Evolutionary conservation across 2,329 filamentous ascomycete species (phyloP).

Genomic region (Zarea fungicola): DNA sequence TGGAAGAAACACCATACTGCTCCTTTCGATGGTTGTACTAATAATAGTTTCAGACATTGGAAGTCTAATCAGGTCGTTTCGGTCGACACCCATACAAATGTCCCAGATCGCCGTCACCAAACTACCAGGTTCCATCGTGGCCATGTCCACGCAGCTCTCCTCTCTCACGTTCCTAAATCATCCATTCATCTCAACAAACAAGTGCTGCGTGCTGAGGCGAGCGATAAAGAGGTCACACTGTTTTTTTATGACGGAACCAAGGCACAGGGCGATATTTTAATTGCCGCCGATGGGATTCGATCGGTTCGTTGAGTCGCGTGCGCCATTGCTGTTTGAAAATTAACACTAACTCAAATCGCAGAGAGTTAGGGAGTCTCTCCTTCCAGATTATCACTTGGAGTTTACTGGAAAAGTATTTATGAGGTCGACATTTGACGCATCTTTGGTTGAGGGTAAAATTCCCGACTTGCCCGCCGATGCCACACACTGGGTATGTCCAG

Average conservation of each 20-base stretch:
- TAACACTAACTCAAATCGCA: background rate
- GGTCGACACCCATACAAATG: conserved; percentile 35
- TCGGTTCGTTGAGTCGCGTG: conserved; percentile 32
- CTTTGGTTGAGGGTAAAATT: conserved; percentile 14
- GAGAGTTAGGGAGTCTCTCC: conserved; percentile 12
- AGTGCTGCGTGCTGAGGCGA: conserved; percentile 25
- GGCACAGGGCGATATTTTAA: conserved; percentile 38
- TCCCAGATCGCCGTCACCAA: conserved; percentile 32
- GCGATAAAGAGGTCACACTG: conserved; percentile 22
- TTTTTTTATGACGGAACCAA: conserved; percentile 40
- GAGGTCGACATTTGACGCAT: conserved; percentile 14
- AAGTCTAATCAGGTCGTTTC: conserved; percentile 40
- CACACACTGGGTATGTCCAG: conserved; percentile 14
- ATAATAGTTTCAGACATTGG: conserved; percentile 33
- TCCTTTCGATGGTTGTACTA: too few species aligned
- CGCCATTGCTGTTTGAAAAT: background rate
- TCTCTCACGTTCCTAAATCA: conserved; percentile 36
- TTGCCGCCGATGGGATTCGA: conserved; percentile 49
- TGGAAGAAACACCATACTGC: too few species aligned
- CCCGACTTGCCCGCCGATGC: conserved; percentile 14
- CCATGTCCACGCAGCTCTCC: conserved; percentile 43
- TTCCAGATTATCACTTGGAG: conserved; percentile 8
- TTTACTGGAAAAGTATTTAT: conserved; percentile 15
- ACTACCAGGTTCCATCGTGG: conserved; percentile 42
- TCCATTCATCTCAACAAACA: conserved; percentile 40